Base-by-base conservation (phyloP, 345 rosid genomes). In the Boechera divaricarpa region DNA sequence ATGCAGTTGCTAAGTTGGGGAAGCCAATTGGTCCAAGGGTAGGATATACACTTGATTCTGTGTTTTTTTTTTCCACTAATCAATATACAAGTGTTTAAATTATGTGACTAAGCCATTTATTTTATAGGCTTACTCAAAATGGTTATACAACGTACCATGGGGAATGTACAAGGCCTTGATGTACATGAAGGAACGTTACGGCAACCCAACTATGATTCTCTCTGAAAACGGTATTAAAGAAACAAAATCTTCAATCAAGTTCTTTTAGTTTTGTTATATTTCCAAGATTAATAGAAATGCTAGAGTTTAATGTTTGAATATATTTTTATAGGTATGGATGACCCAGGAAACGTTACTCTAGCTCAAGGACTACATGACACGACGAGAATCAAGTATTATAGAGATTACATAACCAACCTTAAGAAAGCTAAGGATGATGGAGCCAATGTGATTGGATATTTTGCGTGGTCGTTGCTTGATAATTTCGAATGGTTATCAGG, bases 71-170 rank as follows among this genome's bases (percentile, higher is more conserved):
- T 35, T 2, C 54, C 24, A 13, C 9, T 12, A 58, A 29, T 28
- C 9, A 18, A 11, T 44, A 3, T 42, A 18, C 8, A 49, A 7
- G 31, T 52, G 36, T 61, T 3, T 36, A 28, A 56, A 13, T 26
- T 16, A 53, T 33, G 21, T 33, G 54, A 7, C 2, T 7, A 69
- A 44, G 16, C 10, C 10, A 66, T 58, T 31, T 29, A 86, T 39
- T 18, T 83, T 12, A n/a, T 87, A 95, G 97, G 99, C 89, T 24
- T 18, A 95, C 69, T 95, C 98, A 10, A 59, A 79, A 48, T 95
- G 98, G 98, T 88, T 95, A 51, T 95, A 95, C 77, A 83, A 88
- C 68, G 99, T 95, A 35, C 99, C 99, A 44, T 92, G 99, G 97
- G 98, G 99, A 2, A 70, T 95, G 87, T 92, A 91, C 86, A 95